These are phyloP conservation scores for Phoma sp. DNA, from an alignment of 2,329 filamentous ascomycete species.

Conservation along the genomic window DNA sequence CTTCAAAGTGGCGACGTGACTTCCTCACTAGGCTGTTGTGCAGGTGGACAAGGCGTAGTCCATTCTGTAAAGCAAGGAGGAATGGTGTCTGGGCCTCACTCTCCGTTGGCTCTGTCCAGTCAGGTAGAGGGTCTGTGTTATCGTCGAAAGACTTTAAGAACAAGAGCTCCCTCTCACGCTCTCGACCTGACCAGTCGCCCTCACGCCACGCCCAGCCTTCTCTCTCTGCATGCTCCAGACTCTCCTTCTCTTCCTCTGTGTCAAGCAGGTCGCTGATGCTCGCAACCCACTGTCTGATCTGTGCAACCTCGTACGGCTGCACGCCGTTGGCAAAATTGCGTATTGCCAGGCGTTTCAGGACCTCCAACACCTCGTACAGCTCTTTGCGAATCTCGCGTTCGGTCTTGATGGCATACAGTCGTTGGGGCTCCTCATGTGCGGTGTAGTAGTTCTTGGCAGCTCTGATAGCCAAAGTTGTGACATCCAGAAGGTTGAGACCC, in stretches of 20 bases:
- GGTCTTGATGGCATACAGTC: slow-evolving; percentile 83
- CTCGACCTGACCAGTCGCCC: slow-evolving; percentile 74
- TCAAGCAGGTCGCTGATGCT: slow-evolving; percentile 78
- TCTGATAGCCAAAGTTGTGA: slow-evolving; percentile 92
- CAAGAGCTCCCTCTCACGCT: slow-evolving; percentile 78
- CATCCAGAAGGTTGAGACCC: slow-evolving; percentile 89
- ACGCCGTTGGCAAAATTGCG: slow-evolving; percentile 86
- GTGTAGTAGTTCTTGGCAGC: slow-evolving; percentile 98
- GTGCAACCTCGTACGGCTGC: slow-evolving; percentile 75
- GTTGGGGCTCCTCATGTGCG: slow-evolving; percentile 83
- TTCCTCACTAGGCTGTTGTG: slow-evolving; percentile 89
- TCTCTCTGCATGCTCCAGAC: slow-evolving; percentile 73
- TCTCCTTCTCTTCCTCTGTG: slow-evolving; percentile 78
- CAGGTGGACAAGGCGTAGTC: slow-evolving; percentile 79
- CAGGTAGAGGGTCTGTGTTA: slow-evolving; percentile 65
- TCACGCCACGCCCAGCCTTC: slow-evolving; percentile 81
- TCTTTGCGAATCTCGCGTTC: slow-evolving; percentile 87
- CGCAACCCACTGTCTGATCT: slow-evolving; percentile 79
- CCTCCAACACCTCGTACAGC: slow-evolving; percentile 83
- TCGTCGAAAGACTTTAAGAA: slow-evolving; percentile 80
- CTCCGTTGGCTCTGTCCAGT: slow-evolving; percentile 67
- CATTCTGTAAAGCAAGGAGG: slow-evolving; percentile 75
- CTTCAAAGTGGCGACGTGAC: slow-evolving; percentile 84
- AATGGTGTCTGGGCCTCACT: slow-evolving; percentile 72
- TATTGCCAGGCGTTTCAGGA: slow-evolving; percentile 88